These are phyloP conservation scores for Termitomyces sp. DNA, from an alignment of 1,284 basidiomycete species.

Conservation along the genomic window DNA sequence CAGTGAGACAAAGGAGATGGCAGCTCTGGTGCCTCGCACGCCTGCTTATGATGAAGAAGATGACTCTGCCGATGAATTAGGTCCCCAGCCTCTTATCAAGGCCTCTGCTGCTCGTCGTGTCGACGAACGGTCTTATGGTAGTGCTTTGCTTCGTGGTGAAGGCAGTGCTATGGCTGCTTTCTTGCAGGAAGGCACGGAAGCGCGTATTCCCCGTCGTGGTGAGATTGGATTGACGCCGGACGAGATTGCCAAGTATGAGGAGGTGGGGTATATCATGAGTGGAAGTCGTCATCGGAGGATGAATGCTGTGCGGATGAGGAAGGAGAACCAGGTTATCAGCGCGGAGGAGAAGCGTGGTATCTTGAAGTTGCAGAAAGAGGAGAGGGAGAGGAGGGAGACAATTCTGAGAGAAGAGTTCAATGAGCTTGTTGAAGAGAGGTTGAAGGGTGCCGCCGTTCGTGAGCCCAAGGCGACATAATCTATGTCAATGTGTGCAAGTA, in stretches of 20 bases:
- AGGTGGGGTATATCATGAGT: slow-evolving; percentile 97
- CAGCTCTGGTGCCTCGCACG: neutral
- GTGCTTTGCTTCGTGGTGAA: slow-evolving; percentile 88
- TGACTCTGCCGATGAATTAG: slow-evolving; percentile 52
- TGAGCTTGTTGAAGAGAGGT: slow-evolving; percentile 69
- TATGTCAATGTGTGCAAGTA: no score
- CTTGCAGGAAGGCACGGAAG: slow-evolving; percentile 80
- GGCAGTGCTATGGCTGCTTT: slow-evolving; percentile 96
- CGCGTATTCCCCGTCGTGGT: slow-evolving; percentile 95
- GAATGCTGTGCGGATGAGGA: slow-evolving; percentile 97
- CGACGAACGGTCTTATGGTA: slow-evolving; percentile 79
- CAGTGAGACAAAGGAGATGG: slow-evolving; percentile 6
- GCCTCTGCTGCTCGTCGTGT: slow-evolving; percentile 38
- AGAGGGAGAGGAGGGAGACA: slow-evolving; percentile 84
- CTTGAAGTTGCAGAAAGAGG: slow-evolving; percentile 89
- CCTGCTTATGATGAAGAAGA: slow-evolving; percentile 21
- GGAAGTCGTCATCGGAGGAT: slow-evolving; percentile 89
- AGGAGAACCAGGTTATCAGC: slow-evolving; percentile 98
- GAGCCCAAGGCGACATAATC: slow-evolving; percentile 9
- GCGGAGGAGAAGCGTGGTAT: slow-evolving; percentile 97
- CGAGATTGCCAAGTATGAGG: slow-evolving; percentile 84
- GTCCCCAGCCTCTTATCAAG: slow-evolving; percentile 52
- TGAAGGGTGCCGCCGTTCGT: slow-evolving; percentile 39
- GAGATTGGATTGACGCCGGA: slow-evolving; percentile 91
- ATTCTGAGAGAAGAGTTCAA: slow-evolving; percentile 78